Percentiles rank a stretch among this genome's conserved stretches.
Conservation (phyloP, 106 monocot genomes). For the Dendrobium officinale region DNA sequence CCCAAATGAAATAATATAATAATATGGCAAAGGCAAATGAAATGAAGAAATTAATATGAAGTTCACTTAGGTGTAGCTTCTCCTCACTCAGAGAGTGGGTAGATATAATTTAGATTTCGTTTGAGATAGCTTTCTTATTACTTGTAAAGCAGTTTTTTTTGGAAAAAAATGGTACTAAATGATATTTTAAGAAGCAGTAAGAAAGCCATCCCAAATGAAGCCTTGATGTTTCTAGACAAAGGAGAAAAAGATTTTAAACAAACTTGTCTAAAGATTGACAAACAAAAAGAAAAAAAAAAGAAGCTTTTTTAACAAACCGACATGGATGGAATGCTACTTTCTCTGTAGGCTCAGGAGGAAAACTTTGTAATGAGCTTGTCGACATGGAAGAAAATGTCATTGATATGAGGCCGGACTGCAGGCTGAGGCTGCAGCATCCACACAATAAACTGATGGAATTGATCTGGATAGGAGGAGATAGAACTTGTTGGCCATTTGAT, state of each 20-base stretch:
- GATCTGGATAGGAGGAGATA: constrained; percentile 64
- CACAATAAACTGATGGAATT: constrained; percentile 63
- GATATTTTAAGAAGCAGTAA: no score
- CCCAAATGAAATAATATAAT: no score
- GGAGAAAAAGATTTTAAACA: no score
- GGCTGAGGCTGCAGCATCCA: constrained; percentile 96
- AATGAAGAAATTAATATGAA: no score
- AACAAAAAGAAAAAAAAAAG: neutral
- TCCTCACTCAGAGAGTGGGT: neutral
- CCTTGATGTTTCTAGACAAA: neutral
- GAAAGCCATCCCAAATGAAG: no score
- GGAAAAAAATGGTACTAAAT: no score
- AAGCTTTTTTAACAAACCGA: no score
- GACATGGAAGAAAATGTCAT: constrained; percentile 79
- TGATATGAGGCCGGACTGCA: constrained; percentile 67
- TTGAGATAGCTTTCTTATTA: no score
- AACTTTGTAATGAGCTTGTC: constrained; percentile 85
- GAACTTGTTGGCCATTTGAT: constrained; percentile 71
- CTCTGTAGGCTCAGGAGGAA: constrained; percentile 17
- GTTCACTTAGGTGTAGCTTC: neutral
- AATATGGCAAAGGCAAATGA: no score
- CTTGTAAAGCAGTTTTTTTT: no score
- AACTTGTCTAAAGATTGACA: neutral
- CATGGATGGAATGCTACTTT: neutral
- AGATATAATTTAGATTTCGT: no score